A percentile compares a stretch with the other conserved stretches of the same genome.
phyloP scores from a whole-genome alignment of 2,329 filamentous ascomycete species.

The Aaosphaeria arxii region DNA sequence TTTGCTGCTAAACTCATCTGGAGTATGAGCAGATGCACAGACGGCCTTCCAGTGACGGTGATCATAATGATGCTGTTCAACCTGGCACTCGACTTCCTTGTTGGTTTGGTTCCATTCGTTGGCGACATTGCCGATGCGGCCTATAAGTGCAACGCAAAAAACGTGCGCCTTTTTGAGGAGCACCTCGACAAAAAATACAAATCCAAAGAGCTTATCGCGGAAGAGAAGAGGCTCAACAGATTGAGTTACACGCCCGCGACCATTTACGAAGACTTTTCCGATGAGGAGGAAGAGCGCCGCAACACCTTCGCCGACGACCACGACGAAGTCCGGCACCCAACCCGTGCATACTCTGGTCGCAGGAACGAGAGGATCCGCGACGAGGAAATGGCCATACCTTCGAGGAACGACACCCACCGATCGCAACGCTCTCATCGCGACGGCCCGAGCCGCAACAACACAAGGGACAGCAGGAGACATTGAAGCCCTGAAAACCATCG shows the following conservation, averaged over 20 bases:
- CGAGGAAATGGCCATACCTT: conserved; percentile 29
- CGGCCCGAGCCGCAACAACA: conserved; percentile 20
- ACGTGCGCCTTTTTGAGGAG: conserved; percentile 66
- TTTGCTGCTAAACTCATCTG: conserved; percentile 64
- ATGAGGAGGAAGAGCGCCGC: conserved; percentile 33
- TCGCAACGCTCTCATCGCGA: conserved; percentile 12
- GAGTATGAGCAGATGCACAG: conserved; percentile 71
- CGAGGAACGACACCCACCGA: conserved; percentile 16
- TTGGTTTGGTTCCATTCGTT: conserved; percentile 71
- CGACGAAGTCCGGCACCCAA: conserved; percentile 25
- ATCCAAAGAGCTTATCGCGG: conserved; percentile 29
- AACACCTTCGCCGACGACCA: conserved; percentile 18
- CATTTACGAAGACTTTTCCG: conserved; percentile 45
- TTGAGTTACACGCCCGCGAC: conserved; percentile 36
- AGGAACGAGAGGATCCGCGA: conserved; percentile 20
- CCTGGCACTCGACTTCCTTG: conserved; percentile 68
- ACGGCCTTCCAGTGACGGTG: conserved; percentile 77
- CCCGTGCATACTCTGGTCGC: conserved; percentile 24
- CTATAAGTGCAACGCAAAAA: conserved; percentile 74
- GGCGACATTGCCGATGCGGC: conserved; percentile 73
- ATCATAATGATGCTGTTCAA: conserved; percentile 82
- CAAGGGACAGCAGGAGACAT: conserved; percentile 18
- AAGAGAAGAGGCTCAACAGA: conserved; percentile 25
- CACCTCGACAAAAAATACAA: conserved; percentile 67
- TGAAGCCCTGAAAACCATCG: too few relatives aligned